Evolutionary conservation across 2,329 filamentous ascomycete species (phyloP).

Genomic region (Pseudocercospora fijiensis): DNA sequence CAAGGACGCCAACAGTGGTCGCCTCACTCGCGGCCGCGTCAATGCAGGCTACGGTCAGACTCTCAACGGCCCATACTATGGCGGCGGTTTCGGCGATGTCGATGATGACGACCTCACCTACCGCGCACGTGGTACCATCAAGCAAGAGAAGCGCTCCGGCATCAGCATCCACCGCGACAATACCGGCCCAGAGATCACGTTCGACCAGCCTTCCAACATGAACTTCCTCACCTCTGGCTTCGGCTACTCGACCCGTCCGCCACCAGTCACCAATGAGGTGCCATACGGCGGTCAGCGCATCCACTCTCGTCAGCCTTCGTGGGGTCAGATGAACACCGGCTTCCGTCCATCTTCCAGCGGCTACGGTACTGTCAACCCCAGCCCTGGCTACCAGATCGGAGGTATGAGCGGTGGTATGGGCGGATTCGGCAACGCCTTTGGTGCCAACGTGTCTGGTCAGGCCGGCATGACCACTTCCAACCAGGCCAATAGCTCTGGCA

Average conservation of each 20-base stretch:
- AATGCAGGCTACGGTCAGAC: conserved; percentile 15
- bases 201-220: conserved; percentile 29
- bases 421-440: background rate
- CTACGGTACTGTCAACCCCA: conserved; percentile 9
- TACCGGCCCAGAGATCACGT: conserved; percentile 38
- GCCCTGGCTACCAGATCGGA: background rate
- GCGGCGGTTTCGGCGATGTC: conserved; percentile 26
- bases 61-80: conserved; percentile 15
- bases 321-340: conserved; percentile 18
- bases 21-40: conserved; percentile 23
- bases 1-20: conserved; percentile 33
- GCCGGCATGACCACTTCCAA: background rate
- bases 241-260: conserved; percentile 4
- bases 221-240: conserved; percentile 25
- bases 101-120: conserved; percentile 37
- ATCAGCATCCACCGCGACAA: conserved; percentile 47
- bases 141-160: conserved; percentile 37
- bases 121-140: conserved; percentile 21
- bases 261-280: conserved; percentile 8
- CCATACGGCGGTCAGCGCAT: conserved; percentile 11
- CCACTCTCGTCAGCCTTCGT: conserved; percentile 18
- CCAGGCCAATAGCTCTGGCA: background rate
- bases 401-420: background rate
- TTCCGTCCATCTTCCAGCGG: conserved; percentile 21
- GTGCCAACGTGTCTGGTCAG: background rate